A percentile compares a stretch with the other conserved stretches of the same genome.
phyloP scores from a whole-genome alignment of 768 basidiomycete genomes.

The Porphyrellus cyaneotinctus region DNA sequence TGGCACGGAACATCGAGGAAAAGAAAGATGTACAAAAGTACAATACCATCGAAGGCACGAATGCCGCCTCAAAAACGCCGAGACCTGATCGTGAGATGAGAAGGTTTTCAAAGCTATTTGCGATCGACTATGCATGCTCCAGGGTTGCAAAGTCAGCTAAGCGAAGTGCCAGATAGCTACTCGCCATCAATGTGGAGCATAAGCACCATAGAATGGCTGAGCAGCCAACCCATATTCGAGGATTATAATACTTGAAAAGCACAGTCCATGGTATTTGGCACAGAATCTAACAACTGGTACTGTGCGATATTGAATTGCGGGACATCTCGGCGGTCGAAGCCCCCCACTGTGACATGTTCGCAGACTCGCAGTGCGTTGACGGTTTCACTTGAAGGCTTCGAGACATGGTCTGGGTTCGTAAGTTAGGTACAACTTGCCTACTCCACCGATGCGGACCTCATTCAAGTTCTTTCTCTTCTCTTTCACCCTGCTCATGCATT shows the following conservation, averaged over 20 bases:
- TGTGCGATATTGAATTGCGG: too few relatives aligned
- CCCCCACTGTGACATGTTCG: too few relatives aligned
- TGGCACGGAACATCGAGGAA: slow-evolving; percentile 14
- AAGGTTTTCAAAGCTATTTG: slow-evolving; percentile 27
- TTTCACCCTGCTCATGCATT: too few relatives aligned
- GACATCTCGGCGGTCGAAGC: too few relatives aligned
- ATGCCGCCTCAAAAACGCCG: slow-evolving; percentile 34
- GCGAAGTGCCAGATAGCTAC: not conserved
- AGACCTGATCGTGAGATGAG: slow-evolving; percentile 29
- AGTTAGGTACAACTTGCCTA: too few relatives aligned
- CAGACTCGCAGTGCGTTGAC: too few relatives aligned
- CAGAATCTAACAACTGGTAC: slow-evolving; percentile 51
- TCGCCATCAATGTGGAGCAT: slow-evolving; percentile 70
- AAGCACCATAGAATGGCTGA: slow-evolving; percentile 71
- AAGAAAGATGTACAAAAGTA: slow-evolving; percentile 25
- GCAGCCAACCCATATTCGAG: slow-evolving; percentile 63
- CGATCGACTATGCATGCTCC: slow-evolving; percentile 20
- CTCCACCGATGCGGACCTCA: too few relatives aligned
- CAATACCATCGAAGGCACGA: slow-evolving; percentile 29
- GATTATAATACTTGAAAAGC: slow-evolving; percentile 61
- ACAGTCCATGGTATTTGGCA: slow-evolving; percentile 67
- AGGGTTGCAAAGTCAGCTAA: not conserved
- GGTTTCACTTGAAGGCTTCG: too few relatives aligned
- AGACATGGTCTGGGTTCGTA: too few relatives aligned
- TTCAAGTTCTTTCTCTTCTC: too few relatives aligned